Percentiles rank a stretch among this genome's conserved stretches.
Conservation (phyloP, 495 filamentous ascomycete species). For the Hyaloscypha variabilis region DNA sequence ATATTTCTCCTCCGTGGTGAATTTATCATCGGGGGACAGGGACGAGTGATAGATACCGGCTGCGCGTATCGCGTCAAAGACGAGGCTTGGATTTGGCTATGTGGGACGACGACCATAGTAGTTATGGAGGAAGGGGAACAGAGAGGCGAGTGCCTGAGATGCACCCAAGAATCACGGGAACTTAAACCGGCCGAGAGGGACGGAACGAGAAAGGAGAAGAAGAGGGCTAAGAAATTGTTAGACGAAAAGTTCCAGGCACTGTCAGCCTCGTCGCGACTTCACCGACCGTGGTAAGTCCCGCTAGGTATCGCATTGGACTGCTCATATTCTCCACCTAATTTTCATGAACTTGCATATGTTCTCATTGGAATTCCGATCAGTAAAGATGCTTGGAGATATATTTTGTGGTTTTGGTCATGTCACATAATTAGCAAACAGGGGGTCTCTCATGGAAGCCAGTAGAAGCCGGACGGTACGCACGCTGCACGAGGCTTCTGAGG, state of each 20-base stretch:
- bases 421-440: no score
- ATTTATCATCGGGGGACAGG: slow-evolving; percentile 19
- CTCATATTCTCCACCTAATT: background rate
- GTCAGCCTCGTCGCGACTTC: background rate
- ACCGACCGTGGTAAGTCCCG: background rate
- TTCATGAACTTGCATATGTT: slow-evolving; percentile 1
- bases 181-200: slow-evolving; percentile 4
- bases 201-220: background rate
- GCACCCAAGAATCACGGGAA: slow-evolving; percentile 10
- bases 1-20: slow-evolving; percentile 19
- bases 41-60: slow-evolving; percentile 18
- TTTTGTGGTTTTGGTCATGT: no score
- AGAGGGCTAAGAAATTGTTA: slow-evolving; percentile 15
- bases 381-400: no score
- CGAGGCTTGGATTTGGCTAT: slow-evolving; percentile 19
- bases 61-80: slow-evolving; percentile 20
- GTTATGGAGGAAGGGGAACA: slow-evolving; percentile 25
- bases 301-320: background rate
- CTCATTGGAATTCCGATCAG: no score
- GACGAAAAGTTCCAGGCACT: slow-evolving; percentile 9
- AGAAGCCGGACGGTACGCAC: no score
- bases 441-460: no score
- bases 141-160: slow-evolving; percentile 12
- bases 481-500: no score
- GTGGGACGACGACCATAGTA: slow-evolving; percentile 16